Evolutionary conservation across 805 yeast genomes (phyloP).

Genomic region (Candida jianshihensis): DNA sequence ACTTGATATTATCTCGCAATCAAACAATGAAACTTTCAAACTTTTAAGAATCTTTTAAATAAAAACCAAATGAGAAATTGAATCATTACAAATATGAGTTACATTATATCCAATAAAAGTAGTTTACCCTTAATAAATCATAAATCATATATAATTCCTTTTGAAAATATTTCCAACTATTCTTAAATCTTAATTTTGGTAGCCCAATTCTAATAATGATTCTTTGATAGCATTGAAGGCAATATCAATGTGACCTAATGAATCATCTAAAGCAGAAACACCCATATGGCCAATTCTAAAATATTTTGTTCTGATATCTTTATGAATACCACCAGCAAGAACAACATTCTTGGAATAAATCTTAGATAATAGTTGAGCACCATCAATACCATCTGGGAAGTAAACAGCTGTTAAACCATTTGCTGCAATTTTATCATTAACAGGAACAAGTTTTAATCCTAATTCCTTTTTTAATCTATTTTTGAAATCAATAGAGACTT

Average conservation of each 20-base stretch:
- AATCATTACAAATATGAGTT: too few species aligned
- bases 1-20: slow-evolving; percentile 11
- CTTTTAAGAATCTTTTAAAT: slow-evolving; percentile 13
- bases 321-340: slow-evolving; percentile 87
- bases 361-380: slow-evolving; percentile 52
- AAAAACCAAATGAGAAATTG: background rate
- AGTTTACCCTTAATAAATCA: too few species aligned
- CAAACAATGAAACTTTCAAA: slow-evolving; percentile 18
- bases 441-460: slow-evolving; percentile 67
- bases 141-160: too few species aligned
- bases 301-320: slow-evolving; percentile 70
- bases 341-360: slow-evolving; percentile 62
- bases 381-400: slow-evolving; percentile 68
- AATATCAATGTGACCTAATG: slow-evolving; percentile 46
- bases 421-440: slow-evolving; percentile 55
- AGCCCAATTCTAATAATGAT: slow-evolving; percentile 34
- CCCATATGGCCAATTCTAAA: slow-evolving; percentile 98
- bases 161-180: background rate
- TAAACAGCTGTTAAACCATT: slow-evolving; percentile 83
- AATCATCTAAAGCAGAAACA: slow-evolving; percentile 53
- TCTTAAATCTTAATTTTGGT: slow-evolving; percentile 20
- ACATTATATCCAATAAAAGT: too few species aligned
- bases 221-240: slow-evolving; percentile 41
- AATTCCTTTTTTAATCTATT: slow-evolving; percentile 37
- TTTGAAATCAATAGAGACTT: slow-evolving; percentile 63